Evolutionary conservation across 2,329 filamentous ascomycete genomes (phyloP), one percentile per base, ranked within the genome.

Genomic region (Ophiostoma ulmi): DNA sequence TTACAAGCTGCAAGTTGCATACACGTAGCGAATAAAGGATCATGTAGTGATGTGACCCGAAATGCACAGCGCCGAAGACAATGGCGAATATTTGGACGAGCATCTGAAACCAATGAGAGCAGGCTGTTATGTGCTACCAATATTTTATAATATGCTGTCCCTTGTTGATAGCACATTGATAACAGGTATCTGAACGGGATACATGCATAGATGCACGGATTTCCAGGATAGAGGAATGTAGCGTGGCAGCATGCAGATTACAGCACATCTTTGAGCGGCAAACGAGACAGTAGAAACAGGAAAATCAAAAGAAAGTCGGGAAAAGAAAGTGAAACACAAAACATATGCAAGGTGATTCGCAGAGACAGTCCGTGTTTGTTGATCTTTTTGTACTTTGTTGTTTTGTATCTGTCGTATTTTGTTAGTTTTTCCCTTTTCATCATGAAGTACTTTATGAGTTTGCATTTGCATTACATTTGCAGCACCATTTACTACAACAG

Each of bases 1-100:
- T 26, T 14, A 13, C 22, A 61, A 13, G 55, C 26, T 61, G 11
- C 14, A n/a, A 20, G 52, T 52, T 39, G 38, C 38, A 39, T 39
- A 39, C 11, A 39, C 38, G 11, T 48, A 48, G 17, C 20, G n/a
- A 58, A 58, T 14, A 11, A 4, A 63, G 58, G 26, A 63, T 35
- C 14, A 20, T 35, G 52, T 26, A 63, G 58, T 26, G 20, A 61
- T 63, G 58, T 63, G 58, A 39, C 63, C 36, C 36, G 10, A 10
- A 20, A 22, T 39, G 58, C 58, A 63, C 22, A 14, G 14, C 36
- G 36, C 63, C 63, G 63, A 65, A 22, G 63, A 39, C 35, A 39
- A 39, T 65, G 63, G 63, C 63, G 63, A 65, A 65, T 41, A 65
- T 65, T 65, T 65, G 63, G 63, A 65, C 63, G 63, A 65, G 63